Percentiles rank a stretch among this genome's conserved stretches.
Evolutionary conservation across 345 rosid genomes (phyloP).

Genomic region (Erodium maritimum): DNA sequence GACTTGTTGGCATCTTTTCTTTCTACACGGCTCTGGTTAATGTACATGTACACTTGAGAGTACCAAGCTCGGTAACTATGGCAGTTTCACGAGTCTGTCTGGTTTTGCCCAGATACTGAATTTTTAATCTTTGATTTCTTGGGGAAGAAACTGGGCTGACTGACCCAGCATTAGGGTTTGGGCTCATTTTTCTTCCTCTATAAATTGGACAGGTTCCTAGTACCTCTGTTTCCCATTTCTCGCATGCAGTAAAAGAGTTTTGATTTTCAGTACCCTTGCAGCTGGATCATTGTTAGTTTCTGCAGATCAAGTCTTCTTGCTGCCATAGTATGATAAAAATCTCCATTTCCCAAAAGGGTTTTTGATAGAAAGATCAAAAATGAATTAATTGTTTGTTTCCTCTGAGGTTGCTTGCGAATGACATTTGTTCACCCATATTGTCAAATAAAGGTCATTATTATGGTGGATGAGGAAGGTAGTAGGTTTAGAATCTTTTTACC

Average conservation of each 20-base stretch:
- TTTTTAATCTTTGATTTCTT: too few relatives aligned
- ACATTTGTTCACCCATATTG: neutral
- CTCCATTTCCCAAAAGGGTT: neutral
- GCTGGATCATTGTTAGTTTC: neutral
- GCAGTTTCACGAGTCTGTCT: neutral
- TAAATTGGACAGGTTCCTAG: neutral
- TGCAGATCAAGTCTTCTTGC: neutral
- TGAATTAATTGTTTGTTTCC: too few relatives aligned
- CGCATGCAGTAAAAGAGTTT: neutral
- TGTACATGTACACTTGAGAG: neutral
- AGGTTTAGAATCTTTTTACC: neutral
- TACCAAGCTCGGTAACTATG: neutral
- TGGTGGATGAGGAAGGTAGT: neutral
- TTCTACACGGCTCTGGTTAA: neutral
- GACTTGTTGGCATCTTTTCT: neutral
- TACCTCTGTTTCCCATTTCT: neutral
- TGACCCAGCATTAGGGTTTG: neutral
- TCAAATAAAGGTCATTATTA: neutral
- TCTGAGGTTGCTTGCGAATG: too few relatives aligned
- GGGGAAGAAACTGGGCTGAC: neutral
- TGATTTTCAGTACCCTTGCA: neutral
- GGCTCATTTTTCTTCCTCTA: neutral
- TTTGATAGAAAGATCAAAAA: neutral
- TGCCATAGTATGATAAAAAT: neutral
- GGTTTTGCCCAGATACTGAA: neutral